Evolutionary conservation across 352 stramenopile genomes (phyloP).

Genomic region (Blastocystis hominis): DNA sequence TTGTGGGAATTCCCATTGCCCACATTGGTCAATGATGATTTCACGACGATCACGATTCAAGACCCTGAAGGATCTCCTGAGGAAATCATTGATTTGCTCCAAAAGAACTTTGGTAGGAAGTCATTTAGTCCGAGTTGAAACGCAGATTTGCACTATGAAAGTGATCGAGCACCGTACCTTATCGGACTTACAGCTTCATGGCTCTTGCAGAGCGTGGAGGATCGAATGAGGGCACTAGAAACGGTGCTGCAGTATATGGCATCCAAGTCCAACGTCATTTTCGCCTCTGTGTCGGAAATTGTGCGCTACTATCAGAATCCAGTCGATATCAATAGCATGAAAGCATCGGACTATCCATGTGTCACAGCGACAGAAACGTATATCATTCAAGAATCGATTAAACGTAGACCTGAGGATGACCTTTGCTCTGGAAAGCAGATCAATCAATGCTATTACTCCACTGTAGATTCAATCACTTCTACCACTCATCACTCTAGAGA

Average conservation of each 20-base stretch:
- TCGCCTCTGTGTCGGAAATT: background rate
- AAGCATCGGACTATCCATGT: background rate
- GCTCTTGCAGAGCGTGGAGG: background rate
- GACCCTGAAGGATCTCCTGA: background rate
- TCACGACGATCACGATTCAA: background rate
- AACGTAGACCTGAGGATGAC: background rate
- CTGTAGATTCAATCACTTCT: background rate
- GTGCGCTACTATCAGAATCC: slow-evolving; percentile 2
- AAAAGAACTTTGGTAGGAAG: slow-evolving; percentile 19
- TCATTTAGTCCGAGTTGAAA: background rate
- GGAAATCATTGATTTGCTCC: slow-evolving; percentile 8
- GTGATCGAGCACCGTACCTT: slow-evolving; percentile 4
- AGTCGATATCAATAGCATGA: background rate
- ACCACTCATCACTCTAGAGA: background rate
- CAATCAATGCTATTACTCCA: slow-evolving; percentile 47
- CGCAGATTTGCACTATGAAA: slow-evolving; percentile 38
- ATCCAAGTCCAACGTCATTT: background rate
- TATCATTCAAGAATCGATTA: background rate
- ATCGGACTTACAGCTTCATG: slow-evolving; percentile 28
- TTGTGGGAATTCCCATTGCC: slow-evolving; percentile 45
- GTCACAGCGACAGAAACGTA: background rate
- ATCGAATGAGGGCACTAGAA: background rate
- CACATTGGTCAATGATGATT: background rate
- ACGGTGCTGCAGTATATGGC: slow-evolving; percentile 11
- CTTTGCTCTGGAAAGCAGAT: background rate